A percentile compares a stretch with the other conserved stretches of the same genome.
Evolutionary conservation across 148 eudicot species (phyloP).

Genomic region (Fagopyrum homotropicum): DNA sequence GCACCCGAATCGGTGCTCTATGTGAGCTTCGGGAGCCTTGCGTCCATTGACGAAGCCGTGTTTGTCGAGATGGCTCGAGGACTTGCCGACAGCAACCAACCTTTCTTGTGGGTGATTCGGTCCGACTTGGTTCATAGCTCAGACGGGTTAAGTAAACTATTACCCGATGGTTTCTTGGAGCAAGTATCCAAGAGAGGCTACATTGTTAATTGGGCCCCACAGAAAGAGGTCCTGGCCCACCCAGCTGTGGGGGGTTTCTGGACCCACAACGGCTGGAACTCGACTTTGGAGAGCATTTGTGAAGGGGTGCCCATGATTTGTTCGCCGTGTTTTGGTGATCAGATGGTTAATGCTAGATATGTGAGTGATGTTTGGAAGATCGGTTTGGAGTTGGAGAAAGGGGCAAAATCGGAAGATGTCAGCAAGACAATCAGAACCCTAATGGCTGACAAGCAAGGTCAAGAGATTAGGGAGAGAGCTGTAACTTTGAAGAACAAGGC

Average conservation of each 20-base stretch:
- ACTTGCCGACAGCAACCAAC: constrained; percentile 35
- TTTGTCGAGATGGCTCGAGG: constrained; percentile 41
- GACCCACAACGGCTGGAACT: too few species aligned
- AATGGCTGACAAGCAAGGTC: not conserved
- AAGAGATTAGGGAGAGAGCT: not conserved
- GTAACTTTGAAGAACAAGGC: not conserved
- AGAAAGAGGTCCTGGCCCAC: too few species aligned
- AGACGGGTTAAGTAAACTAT: not conserved
- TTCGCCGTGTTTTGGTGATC: not conserved
- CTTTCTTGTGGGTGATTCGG: constrained; percentile 38
- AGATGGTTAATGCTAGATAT: not conserved
- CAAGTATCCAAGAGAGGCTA: not conserved
- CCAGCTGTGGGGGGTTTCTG: too few species aligned
- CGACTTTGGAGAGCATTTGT: not conserved
- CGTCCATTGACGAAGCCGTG: constrained; percentile 19
- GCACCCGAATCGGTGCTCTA: too few species aligned
- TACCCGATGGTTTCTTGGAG: not conserved
- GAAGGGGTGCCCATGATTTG: constrained; percentile 6
- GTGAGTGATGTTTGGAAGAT: too few species aligned
- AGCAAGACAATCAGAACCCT: not conserved
- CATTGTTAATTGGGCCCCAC: not conserved
- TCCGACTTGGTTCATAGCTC: not conserved
- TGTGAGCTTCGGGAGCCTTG: constrained; percentile 43
- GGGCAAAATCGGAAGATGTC: not conserved
- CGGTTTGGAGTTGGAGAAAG: not conserved